Evolutionary conservation across 2,329 filamentous ascomycete species (phyloP).

Genomic region (Arthrobotrys musiformis): DNA sequence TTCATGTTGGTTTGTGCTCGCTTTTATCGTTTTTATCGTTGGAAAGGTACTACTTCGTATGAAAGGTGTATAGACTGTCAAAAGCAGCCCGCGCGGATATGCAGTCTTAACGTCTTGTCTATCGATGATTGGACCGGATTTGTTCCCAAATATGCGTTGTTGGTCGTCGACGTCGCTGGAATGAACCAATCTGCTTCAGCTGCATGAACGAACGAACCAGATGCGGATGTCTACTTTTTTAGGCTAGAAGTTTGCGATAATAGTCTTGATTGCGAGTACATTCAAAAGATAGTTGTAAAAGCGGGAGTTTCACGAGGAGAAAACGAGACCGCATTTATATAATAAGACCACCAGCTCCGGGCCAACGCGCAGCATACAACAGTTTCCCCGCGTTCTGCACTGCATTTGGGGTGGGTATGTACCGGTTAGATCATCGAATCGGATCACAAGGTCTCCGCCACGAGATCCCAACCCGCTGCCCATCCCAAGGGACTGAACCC

Average conservation of each 20-base stretch:
- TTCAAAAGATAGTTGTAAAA: neutral
- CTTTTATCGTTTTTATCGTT: too few species aligned
- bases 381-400: conserved; percentile 47
- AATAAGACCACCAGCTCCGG: conserved; percentile 14
- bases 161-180: conserved; percentile 2
- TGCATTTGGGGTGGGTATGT: conserved; percentile 15
- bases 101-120: neutral
- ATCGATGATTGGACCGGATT: neutral
- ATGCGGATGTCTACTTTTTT: neutral
- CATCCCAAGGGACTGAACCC: neutral
- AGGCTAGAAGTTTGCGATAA: too few species aligned
- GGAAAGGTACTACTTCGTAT: too few species aligned
- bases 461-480: conserved; percentile 36
- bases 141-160: conserved; percentile 23
- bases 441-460: conserved; percentile 49
- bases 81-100: too few species aligned
- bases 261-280: neutral
- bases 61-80: neutral
- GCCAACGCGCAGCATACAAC: neutral
- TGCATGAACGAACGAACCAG: neutral
- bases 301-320: neutral
- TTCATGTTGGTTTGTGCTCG: conserved; percentile 15
- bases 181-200: neutral
- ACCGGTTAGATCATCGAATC: conserved; percentile 32
- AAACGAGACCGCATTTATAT: neutral